Conservation (phyloP, 2,329 filamentous ascomycete species). For the Trichothecium sympodiale region DNA sequence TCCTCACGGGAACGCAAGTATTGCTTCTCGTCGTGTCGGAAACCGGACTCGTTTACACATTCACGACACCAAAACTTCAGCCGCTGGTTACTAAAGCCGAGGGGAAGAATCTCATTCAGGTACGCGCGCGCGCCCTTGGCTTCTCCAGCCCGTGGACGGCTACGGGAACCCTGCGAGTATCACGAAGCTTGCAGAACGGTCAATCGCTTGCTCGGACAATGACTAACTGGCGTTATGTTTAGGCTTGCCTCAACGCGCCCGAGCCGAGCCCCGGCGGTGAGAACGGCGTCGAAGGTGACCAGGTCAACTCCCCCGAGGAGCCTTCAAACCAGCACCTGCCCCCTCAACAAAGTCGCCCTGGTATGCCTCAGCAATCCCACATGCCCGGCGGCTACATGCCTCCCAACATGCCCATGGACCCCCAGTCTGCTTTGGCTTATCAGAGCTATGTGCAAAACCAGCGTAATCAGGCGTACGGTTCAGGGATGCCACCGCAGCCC, state of each 20-base stretch:
- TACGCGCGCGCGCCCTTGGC: conserved; percentile 31
- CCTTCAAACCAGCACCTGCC: conserved; percentile 62
- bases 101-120: conserved; percentile 98
- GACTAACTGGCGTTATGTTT: conserved; percentile 6
- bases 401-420: conserved; percentile 53
- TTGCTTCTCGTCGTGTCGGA: conserved; percentile 89
- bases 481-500: conserved; percentile 63
- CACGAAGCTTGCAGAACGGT: not conserved
- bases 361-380: conserved; percentile 52
- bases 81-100: conserved; percentile 96
- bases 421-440: conserved; percentile 72
- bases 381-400: conserved; percentile 54
- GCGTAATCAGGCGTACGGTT: conserved; percentile 56
- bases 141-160: not conserved
- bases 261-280: conserved; percentile 76
- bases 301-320: conserved; percentile 87
- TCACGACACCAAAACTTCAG: conserved; percentile 95
- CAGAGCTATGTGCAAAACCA: conserved; percentile 68
- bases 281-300: conserved; percentile 67
- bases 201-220: not conserved
- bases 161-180: not conserved
- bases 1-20: conserved; percentile 95
- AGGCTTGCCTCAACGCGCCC: conserved; percentile 95
- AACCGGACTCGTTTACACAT: conserved; percentile 89
- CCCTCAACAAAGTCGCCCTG: conserved; percentile 44